Base-by-base conservation (phyloP, 345 rosid species). In the Aurinia saxatilis region DNA sequence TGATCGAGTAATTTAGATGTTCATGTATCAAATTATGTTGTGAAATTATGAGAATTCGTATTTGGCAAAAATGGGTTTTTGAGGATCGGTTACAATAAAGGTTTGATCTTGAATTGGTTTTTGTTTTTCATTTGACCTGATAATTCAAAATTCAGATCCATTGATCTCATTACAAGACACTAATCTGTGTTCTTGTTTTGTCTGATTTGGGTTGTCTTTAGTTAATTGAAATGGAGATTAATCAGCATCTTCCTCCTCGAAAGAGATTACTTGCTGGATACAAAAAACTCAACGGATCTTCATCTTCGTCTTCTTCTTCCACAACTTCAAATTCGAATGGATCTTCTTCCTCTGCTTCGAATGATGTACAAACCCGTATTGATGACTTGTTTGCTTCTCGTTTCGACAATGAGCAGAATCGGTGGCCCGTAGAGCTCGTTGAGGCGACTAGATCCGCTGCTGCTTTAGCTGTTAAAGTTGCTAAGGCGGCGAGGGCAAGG, bases 241-340 rank as follows among this genome's bases (percentile, higher is more conserved):
- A 82, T 58, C 49, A 73, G 21, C 98, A 87, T 67, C 82, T 92
- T 69, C 98, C 98, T 68, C 98, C 98, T 9, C 84, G 97, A 21
- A 92, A 92, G 64, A 83, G 98, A 33, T 79, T 89, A 40, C 97
- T 92, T 38, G 88, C 91, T 5, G 98, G 95, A 73, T 80, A 80
- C 70, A 92, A 92, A 85, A 89, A 83, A 68, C 88, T 80, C 8
- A 75, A 80, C 57, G 77, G 77, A 57, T 73, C 76, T 46, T 57
- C 73, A 56, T 42, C 37, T 27, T 72, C 67, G 44, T 68, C 25
- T n/a, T 21, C 25, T 21, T 21, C 25, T 21, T 21, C 25, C 25
- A 1, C n/a, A n/a, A n/a, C n/a, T n/a, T n/a, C n/a, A n/a, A n/a
- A n/a, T n/a, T n/a, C n/a, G n/a, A n/a, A n/a, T n/a, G n/a, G n/a